phyloP scores from a whole-genome alignment of 352 stramenopile species.

The Globisporangium heterothallicum region DNA sequence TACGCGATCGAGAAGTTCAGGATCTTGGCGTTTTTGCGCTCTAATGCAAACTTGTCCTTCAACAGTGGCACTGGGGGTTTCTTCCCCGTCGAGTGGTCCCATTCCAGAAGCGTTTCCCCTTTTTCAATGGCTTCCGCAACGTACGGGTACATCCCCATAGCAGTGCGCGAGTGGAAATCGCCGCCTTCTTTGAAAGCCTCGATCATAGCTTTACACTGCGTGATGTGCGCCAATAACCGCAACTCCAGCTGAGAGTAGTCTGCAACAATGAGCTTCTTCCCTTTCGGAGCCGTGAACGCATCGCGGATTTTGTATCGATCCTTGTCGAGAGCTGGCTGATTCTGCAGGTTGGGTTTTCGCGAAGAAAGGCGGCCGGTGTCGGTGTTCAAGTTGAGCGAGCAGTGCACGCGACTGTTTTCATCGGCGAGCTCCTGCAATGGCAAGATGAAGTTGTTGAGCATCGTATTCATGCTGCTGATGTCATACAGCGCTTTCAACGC shows the following conservation, averaged over 20 bases:
- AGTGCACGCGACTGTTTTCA: slow-evolving; percentile 93
- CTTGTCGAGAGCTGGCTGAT: slow-evolving; percentile 90
- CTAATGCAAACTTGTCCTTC: slow-evolving; percentile 97
- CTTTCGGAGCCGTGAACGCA: slow-evolving; percentile 89
- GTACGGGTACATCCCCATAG: slow-evolving; percentile 99
- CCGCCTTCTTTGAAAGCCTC: slow-evolving; percentile 92
- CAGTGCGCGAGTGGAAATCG: slow-evolving; percentile 93
- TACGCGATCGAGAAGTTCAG: slow-evolving; percentile 99
- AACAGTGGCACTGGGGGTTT: slow-evolving; percentile 90
- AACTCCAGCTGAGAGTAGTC: slow-evolving; percentile 99
- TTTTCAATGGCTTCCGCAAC: slow-evolving; percentile 93
- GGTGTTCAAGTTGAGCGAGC: slow-evolving; percentile 99
- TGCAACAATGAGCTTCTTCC: slow-evolving; percentile 97
- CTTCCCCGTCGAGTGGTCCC: slow-evolving; percentile 91
- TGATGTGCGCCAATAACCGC: slow-evolving; percentile 97
- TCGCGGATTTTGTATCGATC: slow-evolving; percentile 87
- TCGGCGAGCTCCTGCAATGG: slow-evolving; percentile 92
- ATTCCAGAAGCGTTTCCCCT: slow-evolving; percentile 97
- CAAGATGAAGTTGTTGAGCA: slow-evolving; percentile 97
- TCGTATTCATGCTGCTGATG: slow-evolving; percentile 98
- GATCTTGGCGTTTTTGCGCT: slow-evolving; percentile 98
- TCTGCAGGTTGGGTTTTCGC: slow-evolving; percentile 98
- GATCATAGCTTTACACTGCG: slow-evolving; percentile 98
- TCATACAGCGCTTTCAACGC: slow-evolving; percentile 92
- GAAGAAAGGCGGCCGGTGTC: slow-evolving; percentile 97